Evolutionary conservation across 2,329 filamentous ascomycete species (phyloP), one percentile per base, ranked within the genome.

Genomic region (Phaeosphaeriaceae sp.): DNA sequence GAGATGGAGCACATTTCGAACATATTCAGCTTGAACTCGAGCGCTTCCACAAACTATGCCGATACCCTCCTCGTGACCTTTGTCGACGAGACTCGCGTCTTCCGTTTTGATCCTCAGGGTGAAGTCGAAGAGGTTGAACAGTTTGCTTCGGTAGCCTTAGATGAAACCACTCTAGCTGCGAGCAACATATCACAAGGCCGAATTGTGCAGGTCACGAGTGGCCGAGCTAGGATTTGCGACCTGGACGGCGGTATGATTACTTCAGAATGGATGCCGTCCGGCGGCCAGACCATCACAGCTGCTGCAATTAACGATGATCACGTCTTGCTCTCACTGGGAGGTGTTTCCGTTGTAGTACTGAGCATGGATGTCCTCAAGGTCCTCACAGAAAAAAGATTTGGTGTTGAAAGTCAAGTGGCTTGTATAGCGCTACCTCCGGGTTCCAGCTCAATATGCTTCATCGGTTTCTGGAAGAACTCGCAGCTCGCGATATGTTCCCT

Each of bases 401-500:
- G 84, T 1, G 80, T 84, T 17, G 83, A 88, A 33, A 90, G 92
- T 63, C 92, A 98, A 74, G 86, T 98, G 33, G 91, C 95, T 2
- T 96, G 93, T 68, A 83, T 98, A 10, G 88, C 94, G 48, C 84
- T 95, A 1, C 88, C 93, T 0, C 81, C 85, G 3, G 82, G 86
- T 36, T 80, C 89, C 15, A 80, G 84, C 4, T 82, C 86, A 49
- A 80, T 92, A 31, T 94, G 91, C 55, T 89, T 97, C 25, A 84
- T 95, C 17, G 93, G 93, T 1, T 95, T 96, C 78, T 98, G 94
- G 88, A 88, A 91, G 61, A 89, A 89, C n/a, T 91, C 92, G 6
- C 87, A 86, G 11, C 85, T 98, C 24, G 90, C 91, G 0, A 82
- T 98, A 33, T 81, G 97, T 46, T 84, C 89, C 57, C 75, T 96